Evolutionary conservation across 2,329 filamentous ascomycete species (phyloP), one percentile per base, ranked within the genome.

Genomic region (Trichoderma lentiforme): DNA sequence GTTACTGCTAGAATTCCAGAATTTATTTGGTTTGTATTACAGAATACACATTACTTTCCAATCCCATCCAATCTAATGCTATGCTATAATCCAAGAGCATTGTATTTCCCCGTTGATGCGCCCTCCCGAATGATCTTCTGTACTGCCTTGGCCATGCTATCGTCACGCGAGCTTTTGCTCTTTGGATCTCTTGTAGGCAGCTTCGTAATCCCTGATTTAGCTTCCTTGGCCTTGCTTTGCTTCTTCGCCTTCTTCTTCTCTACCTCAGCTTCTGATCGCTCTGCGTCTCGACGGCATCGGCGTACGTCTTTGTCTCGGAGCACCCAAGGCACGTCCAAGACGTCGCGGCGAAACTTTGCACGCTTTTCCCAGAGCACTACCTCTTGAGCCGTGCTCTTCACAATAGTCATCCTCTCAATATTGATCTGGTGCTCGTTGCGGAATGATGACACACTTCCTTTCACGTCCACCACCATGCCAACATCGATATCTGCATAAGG

Each of bases 361-460:
- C 85, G 81, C 79, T 88, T 88, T 75, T 86, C 83, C 90, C 90
- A 92, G 9, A 90, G 87, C 8, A 77, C 78, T 4, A 91, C 81
- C 77, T 92, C 90, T 39, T 87, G 83, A 60, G 85, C 83, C 0
- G 89, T 91, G 58, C 85, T 84, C 28, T 77, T 78, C 4, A 91
- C 71, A 0, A 82, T 74, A n/a, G 78, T 76, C 71, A 88, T 79
- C 75, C 86, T 88, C 60, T 86, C 82, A 26, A 89, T 82, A 57
- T 83, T 84, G 73, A 91, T 81, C 76, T 89, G 87, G 75, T 79
- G 85, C 71, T 83, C 79, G 1, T 83, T 82, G 68, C 86, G 82
- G 73, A 84, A 90, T 0, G 80, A 77, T 6, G 77, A 81, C 18
- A 90, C 75, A 2, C 81, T 80, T 7, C 89, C 89, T 74, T 89